A percentile compares a stretch with the other conserved stretches of the same genome.
Evolutionary conservation across 805 yeast genomes (phyloP).

Genomic region (Alloascoidea hylecoeti): DNA sequence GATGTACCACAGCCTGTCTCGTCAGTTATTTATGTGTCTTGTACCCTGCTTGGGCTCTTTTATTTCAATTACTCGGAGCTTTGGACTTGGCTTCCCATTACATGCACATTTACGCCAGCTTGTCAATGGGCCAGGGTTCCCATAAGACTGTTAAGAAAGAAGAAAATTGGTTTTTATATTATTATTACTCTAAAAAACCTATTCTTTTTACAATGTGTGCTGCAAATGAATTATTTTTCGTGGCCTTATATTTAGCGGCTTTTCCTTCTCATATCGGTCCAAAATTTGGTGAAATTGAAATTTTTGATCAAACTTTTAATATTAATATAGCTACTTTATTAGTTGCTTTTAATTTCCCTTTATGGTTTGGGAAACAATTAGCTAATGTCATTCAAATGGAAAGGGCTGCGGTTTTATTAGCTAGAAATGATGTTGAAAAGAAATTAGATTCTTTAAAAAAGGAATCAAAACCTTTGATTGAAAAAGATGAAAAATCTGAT

Average conservation of each 20-base stretch:
- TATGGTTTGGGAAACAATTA: conserved; percentile 82
- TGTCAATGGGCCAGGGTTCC: conserved; percentile 61
- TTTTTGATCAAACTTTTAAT: too few relatives aligned
- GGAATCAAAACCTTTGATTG: too few relatives aligned
- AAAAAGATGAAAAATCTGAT: too few relatives aligned
- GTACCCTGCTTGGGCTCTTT: conserved; percentile 54
- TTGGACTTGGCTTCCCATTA: conserved; percentile 74
- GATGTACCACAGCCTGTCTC: conserved; percentile 93
- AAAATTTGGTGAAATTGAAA: conserved; percentile 18
- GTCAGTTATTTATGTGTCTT: conserved; percentile 73
- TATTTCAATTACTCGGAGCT: conserved; percentile 49
- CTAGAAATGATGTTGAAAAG: conserved; percentile 57
- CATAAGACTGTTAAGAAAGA: conserved; percentile 75
- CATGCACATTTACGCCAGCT: conserved; percentile 96
- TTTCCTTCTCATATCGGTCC: conserved; percentile 36
- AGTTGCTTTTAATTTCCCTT: conserved; percentile 55
- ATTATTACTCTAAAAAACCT: conserved; percentile 76
- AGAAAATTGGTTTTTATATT: conserved; percentile 55
- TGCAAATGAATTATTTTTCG: conserved; percentile 84
- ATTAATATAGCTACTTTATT: conserved; percentile 48
- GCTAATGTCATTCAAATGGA: conserved; percentile 82
- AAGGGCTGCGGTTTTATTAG: conserved; percentile 73
- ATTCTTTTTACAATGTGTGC: conserved; percentile 86
- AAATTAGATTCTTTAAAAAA: conserved; percentile 15
- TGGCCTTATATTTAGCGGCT: conserved; percentile 70